Base-by-base conservation (phyloP, 768 basidiomycete genomes). In the Pilatotrama ljubarskyi region DNA sequence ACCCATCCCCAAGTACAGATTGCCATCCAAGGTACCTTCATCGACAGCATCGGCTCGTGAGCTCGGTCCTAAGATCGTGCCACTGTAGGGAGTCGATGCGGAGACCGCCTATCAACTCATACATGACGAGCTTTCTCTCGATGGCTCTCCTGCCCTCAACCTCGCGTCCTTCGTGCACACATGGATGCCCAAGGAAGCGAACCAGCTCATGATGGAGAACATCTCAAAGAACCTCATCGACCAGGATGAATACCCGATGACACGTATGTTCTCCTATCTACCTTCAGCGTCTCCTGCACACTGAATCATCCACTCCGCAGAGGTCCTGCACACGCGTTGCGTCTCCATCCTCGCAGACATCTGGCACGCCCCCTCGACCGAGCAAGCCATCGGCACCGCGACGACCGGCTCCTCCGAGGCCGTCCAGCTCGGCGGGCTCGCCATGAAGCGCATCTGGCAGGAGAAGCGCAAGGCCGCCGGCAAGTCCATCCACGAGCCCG, bases 361-460 rank as follows among this genome's bases (percentile, higher is more conserved):
- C 36, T 89, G 87, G 87, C 80, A 89, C 64, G 86, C 84, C 1
- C 84, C 83, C 26, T 76, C 79, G 36, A 67, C 74, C 15, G 74
- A 78, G 51, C 69, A 82, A 43, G 85, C 87, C 1, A 79, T 88
- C 47, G 87, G 87, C 0, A 86, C 87, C 0, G 86, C 87, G 4
- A 88, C 87, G 5, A 88, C 86, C 0, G 88, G 88, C 8, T 84
- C 82, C 5, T 86, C 82, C 5, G 87, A 89, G 71, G 87, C 87
- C 5, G 87, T 88, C 68, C 84, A 86, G 70, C 84, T 89, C 17
- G 87, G 85, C 8, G 88, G 87, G 38, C 76, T 89, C 14, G 86
- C 87, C 36, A 81, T 89, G 80, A 89, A 89, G 75, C 82, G 84
- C 65, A 70, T 80, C 56, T 89, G 87, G 87, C 87, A 89, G 67